Conservation (phyloP, 2,329 filamentous ascomycete species). For the Teratosphaeria pseudoeucalypti region DNA sequence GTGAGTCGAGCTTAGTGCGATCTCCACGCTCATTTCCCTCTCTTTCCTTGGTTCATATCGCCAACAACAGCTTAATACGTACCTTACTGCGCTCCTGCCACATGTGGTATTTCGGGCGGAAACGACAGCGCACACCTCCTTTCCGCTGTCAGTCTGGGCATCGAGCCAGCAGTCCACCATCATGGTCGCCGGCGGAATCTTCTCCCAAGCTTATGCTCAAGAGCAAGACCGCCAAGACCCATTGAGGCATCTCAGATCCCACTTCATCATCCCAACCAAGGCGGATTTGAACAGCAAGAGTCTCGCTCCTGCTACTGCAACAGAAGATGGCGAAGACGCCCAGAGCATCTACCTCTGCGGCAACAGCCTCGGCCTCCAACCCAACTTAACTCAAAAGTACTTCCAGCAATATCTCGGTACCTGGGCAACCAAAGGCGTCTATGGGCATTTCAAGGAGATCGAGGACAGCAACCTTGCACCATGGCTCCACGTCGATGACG, state of each 20-base stretch:
- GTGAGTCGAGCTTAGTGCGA: background rate
- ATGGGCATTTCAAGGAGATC: constrained; percentile 67
- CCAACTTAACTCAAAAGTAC: constrained; percentile 54
- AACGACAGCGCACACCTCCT: background rate
- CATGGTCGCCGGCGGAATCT: background rate
- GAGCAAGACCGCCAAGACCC: constrained; percentile 28
- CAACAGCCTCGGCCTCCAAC: constrained; percentile 80
- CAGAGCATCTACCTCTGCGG: constrained; percentile 72
- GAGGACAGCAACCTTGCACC: constrained; percentile 56
- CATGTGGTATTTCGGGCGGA: background rate
- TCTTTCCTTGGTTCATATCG: background rate
- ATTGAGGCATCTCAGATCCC: constrained; percentile 40
- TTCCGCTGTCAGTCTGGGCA: too few species aligned
- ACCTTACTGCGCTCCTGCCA: background rate
- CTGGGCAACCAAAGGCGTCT: constrained; percentile 76
- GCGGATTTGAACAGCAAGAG: constrained; percentile 57
- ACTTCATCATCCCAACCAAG: constrained; percentile 71
- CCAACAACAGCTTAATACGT: background rate
- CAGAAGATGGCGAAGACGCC: constrained; percentile 19
- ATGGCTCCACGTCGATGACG: constrained; percentile 72
- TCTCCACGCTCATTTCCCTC: background rate
- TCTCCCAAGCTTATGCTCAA: constrained; percentile 11
- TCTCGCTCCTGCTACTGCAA: constrained; percentile 26
- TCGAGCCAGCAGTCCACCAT: background rate
- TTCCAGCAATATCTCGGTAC: constrained; percentile 66